Base-by-base conservation (phyloP, 116 monocot species). In the Iris pallida region DNA sequence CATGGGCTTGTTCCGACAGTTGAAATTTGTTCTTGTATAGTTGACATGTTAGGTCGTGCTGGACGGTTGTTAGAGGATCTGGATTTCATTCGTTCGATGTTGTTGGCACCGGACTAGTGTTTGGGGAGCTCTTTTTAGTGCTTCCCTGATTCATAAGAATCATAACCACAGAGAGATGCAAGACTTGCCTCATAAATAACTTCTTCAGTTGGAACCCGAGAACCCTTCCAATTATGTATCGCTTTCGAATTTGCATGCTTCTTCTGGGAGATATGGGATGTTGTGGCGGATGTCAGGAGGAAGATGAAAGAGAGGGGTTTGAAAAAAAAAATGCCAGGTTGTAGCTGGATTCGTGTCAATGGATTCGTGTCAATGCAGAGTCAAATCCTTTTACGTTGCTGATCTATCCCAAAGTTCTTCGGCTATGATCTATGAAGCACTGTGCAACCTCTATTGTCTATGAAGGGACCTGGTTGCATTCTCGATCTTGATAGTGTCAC, bases 41-140 rank as follows among this genome's bases (percentile, higher is more conserved):
- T 92, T 68, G 85, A 90, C 72, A 84, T 92, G 82, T 57, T 92
- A 45, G 88, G 83, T 61, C 71, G 81, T 73, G 85, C 79, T 68
- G 88, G 85, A 46, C 57, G 69, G 16, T 61, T 90, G n/a, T 57
- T 59, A 20, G 60, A 64, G 56, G 92, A 87, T 65, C 71, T 97
- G 68, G 75, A 73, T 60, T 92, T 92, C 70, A 83, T 92, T 55
- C 55, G 76, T n/a, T 80, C 77, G 12, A 82, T 91, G 84, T 65
- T 61, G n/a, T 20, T 73, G 17, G 60, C 59, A 51, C 75, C 81
- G 0, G 62, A 11, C 88, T 47, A 83, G 83, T 76, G 69, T 87
- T 45, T 90, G 92, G 92, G 92, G 96, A 45, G 75, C 90, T 49
- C 81, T 97, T 59, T 78, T 83, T 61, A 65, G 57, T 65, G 76